Base-by-base conservation (phyloP, 495 filamentous ascomycete genomes). In the Aspergillus sclerotioniger region DNA sequence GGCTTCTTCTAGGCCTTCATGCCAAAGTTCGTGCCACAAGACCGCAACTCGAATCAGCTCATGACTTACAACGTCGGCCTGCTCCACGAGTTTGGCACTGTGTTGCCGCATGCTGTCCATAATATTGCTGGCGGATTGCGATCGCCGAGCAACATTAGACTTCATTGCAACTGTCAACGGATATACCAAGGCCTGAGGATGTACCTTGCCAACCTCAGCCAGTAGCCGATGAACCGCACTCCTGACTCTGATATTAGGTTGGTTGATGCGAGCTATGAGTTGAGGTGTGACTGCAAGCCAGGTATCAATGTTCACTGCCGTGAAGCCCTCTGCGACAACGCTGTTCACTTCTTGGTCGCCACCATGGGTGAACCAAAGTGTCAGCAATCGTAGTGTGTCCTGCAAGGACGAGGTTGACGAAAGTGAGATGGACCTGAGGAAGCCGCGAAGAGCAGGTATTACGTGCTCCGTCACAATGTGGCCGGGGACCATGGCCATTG, bases 121-220 rank as follows among this genome's bases (percentile, higher is more conserved):
- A 65, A 99, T 95, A 54, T 90, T 84, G 16, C 80, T 83, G 12
- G 95, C 94, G 32, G 91, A 92, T 63, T 89, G 87, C 25, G 90
- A 90, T 37, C 94, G 85, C 45, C 90, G 82, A 41, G 86, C 82
- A 37, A 84, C 77, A 63, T 91, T 88, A 3, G 94, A 97, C 70
- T 99, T 99, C 85, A 96, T 96, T 13, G 95, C 92, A 8, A 99
- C 95, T 0, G 95, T 98, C 62, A 99, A 81, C n/a, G 94, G 92
- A 67, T 97, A 99, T n/a, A 99, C 95, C 20, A 99, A 71, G n/a
- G 94, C 92, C 65, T 99, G 94, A 12, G 94, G 94, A 69, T 99
- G 94, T 10, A 90, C 86, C 58, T 91, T 87, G 44, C 94, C 95
- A 52, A 99, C 89, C 71, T 98, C 94, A 8, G 87, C 85, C 20